These are phyloP conservation scores for Diaporthe vaccinii DNA, from an alignment of 2,329 filamentous ascomycete species.

Conservation along the genomic window DNA sequence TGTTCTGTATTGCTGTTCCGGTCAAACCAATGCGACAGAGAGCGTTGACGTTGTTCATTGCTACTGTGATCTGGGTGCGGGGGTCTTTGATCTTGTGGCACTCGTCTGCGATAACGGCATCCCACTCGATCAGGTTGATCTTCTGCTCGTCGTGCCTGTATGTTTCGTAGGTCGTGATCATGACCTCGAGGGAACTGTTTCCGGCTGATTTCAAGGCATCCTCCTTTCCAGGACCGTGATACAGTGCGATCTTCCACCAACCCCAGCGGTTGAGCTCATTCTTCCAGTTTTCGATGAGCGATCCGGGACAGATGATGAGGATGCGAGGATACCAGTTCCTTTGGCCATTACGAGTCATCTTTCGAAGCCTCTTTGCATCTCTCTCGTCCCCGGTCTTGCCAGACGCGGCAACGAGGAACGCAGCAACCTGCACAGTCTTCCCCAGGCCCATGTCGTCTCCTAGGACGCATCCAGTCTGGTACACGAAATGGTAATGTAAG, in stretches of 20 bases:
- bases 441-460: constrained; percentile 98
- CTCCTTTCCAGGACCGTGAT: constrained; percentile 79
- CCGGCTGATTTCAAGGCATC: constrained; percentile 79
- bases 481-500: constrained; percentile 89
- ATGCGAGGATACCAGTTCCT: constrained; percentile 83
- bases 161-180: constrained; percentile 94
- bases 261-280: constrained; percentile 91
- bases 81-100: constrained; percentile 91
- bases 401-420: constrained; percentile 91
- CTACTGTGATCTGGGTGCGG: constrained; percentile 81
- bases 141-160: constrained; percentile 82
- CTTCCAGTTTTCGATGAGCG: constrained; percentile 91
- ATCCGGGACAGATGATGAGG: constrained; percentile 90
- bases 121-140: constrained; percentile 91
- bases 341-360: constrained; percentile 75
- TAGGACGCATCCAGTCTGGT: constrained; percentile 89
- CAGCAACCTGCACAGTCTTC: constrained; percentile 96
- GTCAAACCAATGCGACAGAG: constrained; percentile 94
- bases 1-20: constrained; percentile 97
- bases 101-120: constrained; percentile 94
- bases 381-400: constrained; percentile 93
- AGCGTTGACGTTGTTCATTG: constrained; percentile 91
- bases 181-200: constrained; percentile 84
- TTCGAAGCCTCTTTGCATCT: constrained; percentile 89
- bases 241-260: constrained; percentile 92